Evolutionary conservation across 192 early-diverging fungal genomes (phyloP).

Genomic region (Umbelopsis vinacea): DNA sequence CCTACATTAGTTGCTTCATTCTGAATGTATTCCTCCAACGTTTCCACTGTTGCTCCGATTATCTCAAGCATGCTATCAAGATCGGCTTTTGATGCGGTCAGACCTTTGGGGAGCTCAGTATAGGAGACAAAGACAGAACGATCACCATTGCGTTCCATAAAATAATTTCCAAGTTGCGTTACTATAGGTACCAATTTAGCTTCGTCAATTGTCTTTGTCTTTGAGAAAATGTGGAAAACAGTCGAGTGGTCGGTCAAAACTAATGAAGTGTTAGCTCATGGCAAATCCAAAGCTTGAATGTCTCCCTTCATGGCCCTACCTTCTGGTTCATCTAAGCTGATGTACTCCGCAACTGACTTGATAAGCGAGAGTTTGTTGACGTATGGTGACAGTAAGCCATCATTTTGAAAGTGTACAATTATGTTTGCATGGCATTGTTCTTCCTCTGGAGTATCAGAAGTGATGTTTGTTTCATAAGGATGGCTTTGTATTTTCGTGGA

Average conservation of each 20-base stretch:
- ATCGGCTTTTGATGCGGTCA: not conserved
- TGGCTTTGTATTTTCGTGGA: too few relatives aligned
- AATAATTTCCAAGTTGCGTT: conserved; percentile 6
- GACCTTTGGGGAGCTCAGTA: conserved; percentile 8
- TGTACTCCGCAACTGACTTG: conserved; percentile 28
- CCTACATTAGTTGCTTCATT: not conserved
- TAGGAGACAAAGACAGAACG: conserved; percentile 23
- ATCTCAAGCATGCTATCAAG: not conserved
- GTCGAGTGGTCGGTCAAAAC: conserved; percentile 16
- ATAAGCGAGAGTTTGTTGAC: conserved; percentile 31
- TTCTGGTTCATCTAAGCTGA: conserved; percentile 32
- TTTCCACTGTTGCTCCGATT: not conserved
- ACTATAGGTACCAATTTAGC: conserved; percentile 4
- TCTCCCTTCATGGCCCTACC: not conserved
- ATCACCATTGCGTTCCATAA: conserved; percentile 20
- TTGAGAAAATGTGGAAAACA: conserved; percentile 22
- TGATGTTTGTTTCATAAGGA: not conserved
- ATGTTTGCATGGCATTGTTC: not conserved
- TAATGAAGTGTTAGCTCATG: not conserved
- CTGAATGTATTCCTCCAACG: conserved; percentile 7
- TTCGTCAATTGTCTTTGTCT: not conserved
- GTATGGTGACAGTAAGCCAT: conserved; percentile 4
- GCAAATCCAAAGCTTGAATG: not conserved
- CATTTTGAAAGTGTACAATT: not conserved
- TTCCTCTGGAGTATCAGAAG: not conserved